These are phyloP conservation scores for Chaetomium sp. DNA, from an alignment of 2,329 filamentous ascomycete genomes.

Conservation along the genomic window DNA sequence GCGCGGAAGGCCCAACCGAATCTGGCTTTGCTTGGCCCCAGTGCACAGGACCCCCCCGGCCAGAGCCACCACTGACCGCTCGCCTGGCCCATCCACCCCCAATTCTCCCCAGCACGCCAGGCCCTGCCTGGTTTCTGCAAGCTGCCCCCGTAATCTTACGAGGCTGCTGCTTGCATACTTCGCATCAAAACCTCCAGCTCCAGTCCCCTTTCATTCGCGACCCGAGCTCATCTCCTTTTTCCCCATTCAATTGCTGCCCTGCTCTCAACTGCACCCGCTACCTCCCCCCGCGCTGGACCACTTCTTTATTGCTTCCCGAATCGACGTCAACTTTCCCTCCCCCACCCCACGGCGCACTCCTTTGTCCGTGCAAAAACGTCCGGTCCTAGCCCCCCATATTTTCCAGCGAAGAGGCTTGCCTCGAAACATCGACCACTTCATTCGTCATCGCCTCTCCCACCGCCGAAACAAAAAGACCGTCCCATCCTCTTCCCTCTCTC, in stretches of 20 bases:
- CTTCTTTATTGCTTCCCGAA: background rate
- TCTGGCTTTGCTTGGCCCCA: conserved; percentile 8
- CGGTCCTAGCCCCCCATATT: background rate
- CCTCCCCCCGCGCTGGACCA: background rate
- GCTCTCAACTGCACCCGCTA: background rate
- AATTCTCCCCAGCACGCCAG: conserved; percentile 3
- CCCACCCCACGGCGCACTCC: background rate
- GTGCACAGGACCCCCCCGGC: conserved; percentile 1
- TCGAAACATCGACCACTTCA: conserved; percentile 19
- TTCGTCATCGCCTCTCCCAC: conserved; percentile 18
- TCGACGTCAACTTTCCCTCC: background rate
- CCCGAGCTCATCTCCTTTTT: conserved; percentile 15
- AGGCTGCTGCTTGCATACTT: conserved; percentile 15
- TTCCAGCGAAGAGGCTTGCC: background rate
- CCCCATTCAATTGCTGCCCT: conserved; percentile 14
- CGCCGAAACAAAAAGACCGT: conserved; percentile 11
- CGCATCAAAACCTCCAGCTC: conserved; percentile 17
- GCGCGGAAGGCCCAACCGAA: conserved; percentile 3
- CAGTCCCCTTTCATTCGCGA: conserved; percentile 17
- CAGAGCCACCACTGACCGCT: conserved; percentile 11
- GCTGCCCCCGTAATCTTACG: conserved; percentile 23
- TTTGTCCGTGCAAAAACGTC: conserved; percentile 14
- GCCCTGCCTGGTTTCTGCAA: conserved; percentile 17
- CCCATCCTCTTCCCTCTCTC: conserved; percentile 7
- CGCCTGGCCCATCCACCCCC: conserved; percentile 2